A percentile compares a stretch with the other conserved stretches of the same genome.
Evolutionary conservation across 768 basidiomycete genomes (phyloP).

Genomic region (Termitomyces sp.): DNA sequence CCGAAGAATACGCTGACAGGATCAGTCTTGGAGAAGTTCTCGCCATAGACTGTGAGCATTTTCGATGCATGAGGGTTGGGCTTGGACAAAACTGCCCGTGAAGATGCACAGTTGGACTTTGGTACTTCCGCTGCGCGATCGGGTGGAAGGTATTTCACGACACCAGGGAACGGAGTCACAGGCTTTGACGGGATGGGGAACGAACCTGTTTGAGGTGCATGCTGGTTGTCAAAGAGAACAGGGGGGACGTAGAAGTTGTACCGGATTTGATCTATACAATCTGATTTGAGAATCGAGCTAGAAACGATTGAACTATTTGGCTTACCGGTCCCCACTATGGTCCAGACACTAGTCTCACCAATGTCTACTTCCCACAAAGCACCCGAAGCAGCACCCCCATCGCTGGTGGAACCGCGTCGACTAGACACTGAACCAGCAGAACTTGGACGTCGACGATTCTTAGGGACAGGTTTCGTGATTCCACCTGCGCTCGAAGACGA

Average conservation of each 20-base stretch:
- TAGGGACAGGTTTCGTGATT: constrained; percentile 48
- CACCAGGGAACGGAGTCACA: constrained; percentile 81
- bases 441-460: constrained; percentile 70
- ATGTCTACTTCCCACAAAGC: constrained; percentile 89
- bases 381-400: constrained; percentile 70
- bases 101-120: constrained; percentile 65
- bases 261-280: constrained; percentile 72
- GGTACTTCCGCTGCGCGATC: constrained; percentile 84
- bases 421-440: constrained; percentile 72
- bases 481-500: constrained; percentile 73
- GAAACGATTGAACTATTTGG: neutral
- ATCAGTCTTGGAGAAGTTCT: constrained; percentile 84
- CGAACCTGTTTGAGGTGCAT: constrained; percentile 64
- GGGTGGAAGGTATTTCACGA: constrained; percentile 89
- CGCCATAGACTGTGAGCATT: constrained; percentile 85
- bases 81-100: constrained; percentile 69
- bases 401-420: constrained; percentile 65
- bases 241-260: constrained; percentile 94
- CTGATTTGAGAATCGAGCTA: neutral
- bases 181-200: constrained; percentile 82
- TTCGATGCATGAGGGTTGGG: constrained; percentile 76
- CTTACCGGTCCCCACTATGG: constrained; percentile 87
- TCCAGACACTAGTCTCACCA: constrained; percentile 93
- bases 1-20: constrained; percentile 86
- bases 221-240: constrained; percentile 77